phyloP scores from a whole-genome alignment of 805 yeast genomes.

The Metschnikowia corniflorae region DNA sequence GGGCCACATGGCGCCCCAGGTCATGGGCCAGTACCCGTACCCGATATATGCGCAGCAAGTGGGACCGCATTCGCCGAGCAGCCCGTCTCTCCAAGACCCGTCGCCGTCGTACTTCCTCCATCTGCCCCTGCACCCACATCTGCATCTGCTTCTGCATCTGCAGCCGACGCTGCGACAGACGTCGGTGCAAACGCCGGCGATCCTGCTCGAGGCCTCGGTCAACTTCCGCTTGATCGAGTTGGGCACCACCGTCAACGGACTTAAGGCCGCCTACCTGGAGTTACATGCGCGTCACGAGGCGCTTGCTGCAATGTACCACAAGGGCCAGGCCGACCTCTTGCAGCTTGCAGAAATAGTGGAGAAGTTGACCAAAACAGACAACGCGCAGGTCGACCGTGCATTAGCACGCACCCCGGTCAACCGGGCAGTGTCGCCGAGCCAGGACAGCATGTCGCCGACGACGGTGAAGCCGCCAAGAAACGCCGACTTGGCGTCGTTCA shows the following conservation, averaged over 20 bases:
- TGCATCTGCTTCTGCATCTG: slow-evolving; percentile 11
- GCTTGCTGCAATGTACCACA: slow-evolving; percentile 45
- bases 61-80: slow-evolving; percentile 17
- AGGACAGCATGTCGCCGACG: slow-evolving; percentile 15
- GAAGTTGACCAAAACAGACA: slow-evolving; percentile 11
- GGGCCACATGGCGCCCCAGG: slow-evolving; percentile 2
- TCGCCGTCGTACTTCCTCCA: slow-evolving; percentile 14
- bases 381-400: slow-evolving; percentile 6
- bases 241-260: slow-evolving; percentile 31
- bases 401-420: slow-evolving; percentile 12
- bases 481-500: slow-evolving; percentile 8
- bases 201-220: slow-evolving; percentile 17
- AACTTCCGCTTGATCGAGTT: slow-evolving; percentile 34
- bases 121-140: slow-evolving; percentile 13
- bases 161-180: slow-evolving; percentile 19
- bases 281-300: slow-evolving; percentile 46
- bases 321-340: slow-evolving; percentile 51
- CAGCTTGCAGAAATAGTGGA: slow-evolving; percentile 47
- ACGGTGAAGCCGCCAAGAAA: slow-evolving; percentile 9
- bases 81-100: slow-evolving; percentile 11
- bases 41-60: slow-evolving; percentile 10
- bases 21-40: slow-evolving; percentile 8
- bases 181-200: slow-evolving; percentile 14
- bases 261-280: slow-evolving; percentile 42
- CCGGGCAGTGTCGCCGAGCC: slow-evolving; percentile 9